phyloP scores from a whole-genome alignment of 176 grass and related monocot genomes.

The Carex cristatella region DNA sequence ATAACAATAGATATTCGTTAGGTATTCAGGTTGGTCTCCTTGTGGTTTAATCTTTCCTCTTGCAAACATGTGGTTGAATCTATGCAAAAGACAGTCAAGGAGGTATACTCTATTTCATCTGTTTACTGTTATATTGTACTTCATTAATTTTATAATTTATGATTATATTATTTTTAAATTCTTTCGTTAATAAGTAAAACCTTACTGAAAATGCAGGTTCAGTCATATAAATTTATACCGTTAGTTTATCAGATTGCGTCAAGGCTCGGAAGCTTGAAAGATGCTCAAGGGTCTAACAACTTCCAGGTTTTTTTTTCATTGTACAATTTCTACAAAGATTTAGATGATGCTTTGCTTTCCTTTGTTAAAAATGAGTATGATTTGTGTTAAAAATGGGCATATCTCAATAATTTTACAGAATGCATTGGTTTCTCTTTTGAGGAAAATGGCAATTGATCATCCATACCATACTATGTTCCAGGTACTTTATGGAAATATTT shows the following conservation, averaged over 20 bases:
- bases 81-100: conserved; percentile 73
- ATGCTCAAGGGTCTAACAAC: conserved; percentile 64
- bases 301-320: conserved; percentile 58
- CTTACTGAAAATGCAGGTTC: conserved; percentile 50
- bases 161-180: not conserved
- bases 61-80: conserved; percentile 66
- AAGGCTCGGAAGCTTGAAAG: conserved; percentile 88
- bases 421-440: conserved; percentile 80
- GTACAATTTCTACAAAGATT: not conserved
- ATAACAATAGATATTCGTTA: conserved; percentile 32
- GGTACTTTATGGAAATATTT: conserved; percentile 27
- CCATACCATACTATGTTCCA: conserved; percentile 96
- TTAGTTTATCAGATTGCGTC: conserved; percentile 96
- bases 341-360: not conserved
- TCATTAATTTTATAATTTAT: conserved; percentile 1
- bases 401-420: conserved; percentile 31
- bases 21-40: conserved; percentile 85
- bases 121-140: conserved; percentile 10
- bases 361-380: not conserved
- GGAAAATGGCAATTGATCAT: conserved; percentile 97
- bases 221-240: conserved; percentile 88
- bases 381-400: not conserved
- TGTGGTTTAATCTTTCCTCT: conserved; percentile 92
- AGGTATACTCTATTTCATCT: conserved; percentile 38
- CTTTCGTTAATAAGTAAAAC: not conserved